Percentiles rank a stretch among this genome's conserved stretches.
These are phyloP conservation scores for Cladosporium sp. DNA, from an alignment of 2,329 filamentous ascomycete genomes.

Conservation along the genomic window DNA sequence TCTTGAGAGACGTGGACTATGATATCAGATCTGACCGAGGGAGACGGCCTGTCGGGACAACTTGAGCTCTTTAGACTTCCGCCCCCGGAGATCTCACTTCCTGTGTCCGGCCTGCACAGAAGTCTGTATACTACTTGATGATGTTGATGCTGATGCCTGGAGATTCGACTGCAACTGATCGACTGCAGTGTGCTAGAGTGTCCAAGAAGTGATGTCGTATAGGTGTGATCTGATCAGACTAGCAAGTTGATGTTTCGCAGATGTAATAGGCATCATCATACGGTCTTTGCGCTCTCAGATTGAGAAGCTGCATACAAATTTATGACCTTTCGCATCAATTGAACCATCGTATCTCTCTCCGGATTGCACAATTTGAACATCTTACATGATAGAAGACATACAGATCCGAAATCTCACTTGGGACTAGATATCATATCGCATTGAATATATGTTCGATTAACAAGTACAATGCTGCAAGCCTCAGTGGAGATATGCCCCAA, in stretches of 20 bases:
- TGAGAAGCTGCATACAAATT: background rate
- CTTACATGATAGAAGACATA: background rate
- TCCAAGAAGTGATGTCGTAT: background rate
- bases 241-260: background rate
- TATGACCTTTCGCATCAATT: background rate
- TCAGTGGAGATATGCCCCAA: background rate
- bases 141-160: background rate
- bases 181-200: too few relatives aligned
- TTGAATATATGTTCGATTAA: background rate
- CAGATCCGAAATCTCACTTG: background rate
- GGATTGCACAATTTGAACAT: background rate
- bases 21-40: background rate
- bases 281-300: background rate
- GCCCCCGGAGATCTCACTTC: background rate
- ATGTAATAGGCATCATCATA: fast-evolving
- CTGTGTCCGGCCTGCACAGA: background rate
- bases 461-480: background rate
- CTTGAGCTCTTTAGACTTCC: background rate
- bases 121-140: background rate
- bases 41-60: background rate
- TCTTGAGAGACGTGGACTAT: background rate
- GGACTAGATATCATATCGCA: background rate
- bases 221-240: too few relatives aligned
- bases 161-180: background rate
- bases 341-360: background rate